A percentile compares a stretch with the other conserved stretches of the same genome.
Evolutionary conservation across 2,329 filamentous ascomycete species (phyloP).

Genomic region (Gliomastix tumulicola): DNA sequence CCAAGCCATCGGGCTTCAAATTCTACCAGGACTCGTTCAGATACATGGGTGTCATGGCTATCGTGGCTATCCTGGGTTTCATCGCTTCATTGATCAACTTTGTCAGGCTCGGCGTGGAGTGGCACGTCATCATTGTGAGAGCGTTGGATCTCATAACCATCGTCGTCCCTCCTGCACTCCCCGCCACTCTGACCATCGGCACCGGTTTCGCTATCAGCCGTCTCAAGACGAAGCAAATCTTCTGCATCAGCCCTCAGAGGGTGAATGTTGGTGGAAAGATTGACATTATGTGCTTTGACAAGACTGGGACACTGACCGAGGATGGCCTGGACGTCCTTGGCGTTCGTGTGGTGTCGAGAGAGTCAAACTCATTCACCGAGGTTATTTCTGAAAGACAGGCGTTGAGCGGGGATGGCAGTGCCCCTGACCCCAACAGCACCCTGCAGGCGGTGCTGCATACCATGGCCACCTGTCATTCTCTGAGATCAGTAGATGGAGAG

Average conservation of each 20-base stretch:
- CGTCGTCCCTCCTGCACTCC: slow-evolving; percentile 89
- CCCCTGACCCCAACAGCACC: slow-evolving; percentile 19
- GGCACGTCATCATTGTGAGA: slow-evolving; percentile 86
- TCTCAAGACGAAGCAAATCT: slow-evolving; percentile 84
- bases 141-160: slow-evolving; percentile 96
- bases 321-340: slow-evolving; percentile 93
- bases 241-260: slow-evolving; percentile 94
- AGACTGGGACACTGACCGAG: slow-evolving; percentile 96
- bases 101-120: slow-evolving; percentile 71
- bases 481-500: slow-evolving; percentile 80
- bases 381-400: slow-evolving; percentile 60
- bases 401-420: slow-evolving; percentile 40
- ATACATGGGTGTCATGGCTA: slow-evolving; percentile 94
- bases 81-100: slow-evolving; percentile 91
- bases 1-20: slow-evolving; percentile 96
- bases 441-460: slow-evolving; percentile 69
- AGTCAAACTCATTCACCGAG: slow-evolving; percentile 61
- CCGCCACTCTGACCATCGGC: slow-evolving; percentile 91
- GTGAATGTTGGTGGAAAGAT: slow-evolving; percentile 96
- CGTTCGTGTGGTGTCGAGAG: slow-evolving; percentile 66
- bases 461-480: slow-evolving; percentile 95
- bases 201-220: slow-evolving; percentile 89
- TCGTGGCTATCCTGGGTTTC: slow-evolving; percentile 81
- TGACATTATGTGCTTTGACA: slow-evolving; percentile 96
- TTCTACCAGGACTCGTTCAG: slow-evolving; percentile 97